These are phyloP conservation scores for Coniochaeta hoffmannii DNA, from an alignment of 2,329 filamentous ascomycete genomes.

Conservation along the genomic window DNA sequence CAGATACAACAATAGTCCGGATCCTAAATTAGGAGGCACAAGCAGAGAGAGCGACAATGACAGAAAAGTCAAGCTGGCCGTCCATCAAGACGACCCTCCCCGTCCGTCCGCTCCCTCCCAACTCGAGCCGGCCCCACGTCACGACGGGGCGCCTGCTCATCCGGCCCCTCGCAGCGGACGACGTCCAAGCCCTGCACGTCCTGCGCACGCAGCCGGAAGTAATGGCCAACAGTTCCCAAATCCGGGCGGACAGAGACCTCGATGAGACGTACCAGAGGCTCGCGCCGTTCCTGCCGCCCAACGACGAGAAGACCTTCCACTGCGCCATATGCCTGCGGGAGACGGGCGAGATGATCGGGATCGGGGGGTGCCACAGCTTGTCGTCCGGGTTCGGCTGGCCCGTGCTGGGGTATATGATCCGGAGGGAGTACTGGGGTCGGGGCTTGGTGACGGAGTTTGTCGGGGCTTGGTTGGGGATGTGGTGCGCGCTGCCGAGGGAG, in stretches of 20 bases:
- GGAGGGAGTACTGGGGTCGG: constrained; percentile 44
- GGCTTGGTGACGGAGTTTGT: constrained; percentile 53
- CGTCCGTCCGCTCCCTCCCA: constrained; percentile 30
- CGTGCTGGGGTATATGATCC: constrained; percentile 51
- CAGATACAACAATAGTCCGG: no score
- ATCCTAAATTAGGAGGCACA: no score
- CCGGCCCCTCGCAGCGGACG: constrained; percentile 41
- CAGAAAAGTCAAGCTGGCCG: constrained; percentile 15
- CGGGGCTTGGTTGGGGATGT: constrained; percentile 34
- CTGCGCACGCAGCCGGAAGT: constrained; percentile 53
- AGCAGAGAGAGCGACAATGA: neutral
- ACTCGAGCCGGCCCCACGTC: constrained; percentile 29
- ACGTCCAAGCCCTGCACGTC: constrained; percentile 41
- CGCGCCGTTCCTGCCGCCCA: constrained; percentile 34
- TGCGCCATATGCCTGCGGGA: constrained; percentile 41
- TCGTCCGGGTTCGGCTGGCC: constrained; percentile 42
- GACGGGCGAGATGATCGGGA: constrained; percentile 42
- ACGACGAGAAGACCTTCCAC: constrained; percentile 46
- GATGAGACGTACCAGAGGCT: constrained; percentile 35
- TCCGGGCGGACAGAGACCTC: constrained; percentile 32
- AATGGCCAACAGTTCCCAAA: constrained; percentile 49
- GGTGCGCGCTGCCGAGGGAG: constrained; percentile 40
- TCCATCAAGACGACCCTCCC: constrained; percentile 43
- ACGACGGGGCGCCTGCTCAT: constrained; percentile 48
- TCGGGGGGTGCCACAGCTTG: constrained; percentile 34